Percentiles rank a stretch among this genome's conserved stretches.
These are phyloP conservation scores for Termitomyces sp. DNA, from an alignment of 768 basidiomycete genomes.

Conservation along the genomic window DNA sequence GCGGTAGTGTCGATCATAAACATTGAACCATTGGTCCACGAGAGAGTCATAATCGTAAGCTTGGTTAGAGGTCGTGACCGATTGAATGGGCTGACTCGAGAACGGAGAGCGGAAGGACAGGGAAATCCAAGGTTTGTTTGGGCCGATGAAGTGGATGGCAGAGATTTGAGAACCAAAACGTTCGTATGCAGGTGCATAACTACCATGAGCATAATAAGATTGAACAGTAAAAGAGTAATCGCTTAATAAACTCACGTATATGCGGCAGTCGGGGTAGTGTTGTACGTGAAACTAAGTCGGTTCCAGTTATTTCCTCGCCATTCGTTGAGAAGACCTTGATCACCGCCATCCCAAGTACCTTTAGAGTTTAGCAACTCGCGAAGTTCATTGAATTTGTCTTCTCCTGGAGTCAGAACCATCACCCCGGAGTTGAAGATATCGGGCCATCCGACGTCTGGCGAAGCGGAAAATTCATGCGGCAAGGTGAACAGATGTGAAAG, in stretches of 20 bases:
- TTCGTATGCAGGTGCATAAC: constrained; percentile 95
- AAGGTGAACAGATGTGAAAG: constrained; percentile 88
- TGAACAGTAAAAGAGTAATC: constrained; percentile 17
- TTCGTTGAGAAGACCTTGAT: constrained; percentile 96
- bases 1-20: constrained; percentile 87
- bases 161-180: constrained; percentile 86
- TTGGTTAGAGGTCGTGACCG: constrained; percentile 29
- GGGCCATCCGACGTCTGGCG: constrained; percentile 98
- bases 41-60: constrained; percentile 77
- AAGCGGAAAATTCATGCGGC: constrained; percentile 83
- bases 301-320: constrained; percentile 89
- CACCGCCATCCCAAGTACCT: constrained; percentile 97
- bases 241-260: constrained; percentile 69
- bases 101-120: constrained; percentile 64
- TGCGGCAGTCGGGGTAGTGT: constrained; percentile 94
- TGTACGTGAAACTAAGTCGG: constrained; percentile 94
- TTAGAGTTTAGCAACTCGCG: constrained; percentile 63
- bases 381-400: constrained; percentile 78
- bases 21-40: constrained; percentile 84
- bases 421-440: constrained; percentile 99
- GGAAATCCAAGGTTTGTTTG: constrained; percentile 92
- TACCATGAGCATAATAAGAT: constrained; percentile 28
- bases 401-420: constrained; percentile 77
- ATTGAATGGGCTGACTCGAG: constrained; percentile 20
- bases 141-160: constrained; percentile 90